Percentiles rank a stretch among this genome's conserved stretches.
Conservation (phyloP, 305 asterid genomes). For the Fraxinus dipetala region DNA sequence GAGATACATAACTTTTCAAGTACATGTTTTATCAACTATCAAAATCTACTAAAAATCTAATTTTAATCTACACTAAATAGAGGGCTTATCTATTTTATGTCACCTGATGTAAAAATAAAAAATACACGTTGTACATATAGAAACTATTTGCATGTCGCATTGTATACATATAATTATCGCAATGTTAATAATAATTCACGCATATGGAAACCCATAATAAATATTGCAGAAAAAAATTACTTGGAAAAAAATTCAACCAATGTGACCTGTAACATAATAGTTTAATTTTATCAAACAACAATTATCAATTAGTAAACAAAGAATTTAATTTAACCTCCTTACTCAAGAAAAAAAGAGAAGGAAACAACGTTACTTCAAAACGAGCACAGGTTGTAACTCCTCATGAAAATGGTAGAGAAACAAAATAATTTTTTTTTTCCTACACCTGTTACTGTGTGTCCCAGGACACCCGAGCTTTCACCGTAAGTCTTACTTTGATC, state of each 20-base stretch:
- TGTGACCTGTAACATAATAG: not conserved
- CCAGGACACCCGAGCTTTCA: constrained; percentile 10
- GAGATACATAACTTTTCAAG: no score
- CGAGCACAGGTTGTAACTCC: not conserved
- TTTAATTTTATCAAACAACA: not conserved
- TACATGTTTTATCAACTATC: no score
- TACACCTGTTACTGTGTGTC: constrained; percentile 10
- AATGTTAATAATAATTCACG: not conserved
- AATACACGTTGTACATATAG: not conserved
- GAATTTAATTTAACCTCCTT: not conserved
- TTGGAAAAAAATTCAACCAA: not conserved
- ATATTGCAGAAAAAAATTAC: not conserved
- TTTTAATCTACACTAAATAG: no score
- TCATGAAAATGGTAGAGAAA: not conserved
- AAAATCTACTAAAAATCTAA: no score
- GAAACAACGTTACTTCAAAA: not conserved
- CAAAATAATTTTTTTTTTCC: not conserved
- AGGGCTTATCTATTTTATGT: no score
- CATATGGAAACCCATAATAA: not conserved
- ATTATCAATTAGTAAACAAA: not conserved
- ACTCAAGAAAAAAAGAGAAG: not conserved
- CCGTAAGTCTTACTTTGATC: constrained; percentile 55
- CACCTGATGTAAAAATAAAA: no score
- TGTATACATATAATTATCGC: not conserved
- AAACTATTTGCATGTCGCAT: not conserved